Evolutionary conservation across 2,329 filamentous ascomycete species (phyloP), one percentile per base, ranked within the genome.

Genomic region (Trichophyton benhamiae): DNA sequence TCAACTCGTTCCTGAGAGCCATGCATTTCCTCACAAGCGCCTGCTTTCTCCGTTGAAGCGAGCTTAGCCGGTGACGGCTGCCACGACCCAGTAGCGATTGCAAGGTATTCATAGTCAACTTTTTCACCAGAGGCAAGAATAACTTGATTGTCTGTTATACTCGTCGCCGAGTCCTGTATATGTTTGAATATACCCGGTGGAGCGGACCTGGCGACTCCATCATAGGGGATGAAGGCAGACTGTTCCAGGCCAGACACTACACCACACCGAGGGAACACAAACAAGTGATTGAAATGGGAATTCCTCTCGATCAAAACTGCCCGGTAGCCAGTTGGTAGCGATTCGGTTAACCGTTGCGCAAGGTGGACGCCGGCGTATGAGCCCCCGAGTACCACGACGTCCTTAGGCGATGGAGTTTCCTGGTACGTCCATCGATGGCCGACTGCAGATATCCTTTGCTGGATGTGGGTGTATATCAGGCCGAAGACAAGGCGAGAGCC

Each of bases 181-280:
- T 76, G 78, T 42, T 62, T 30, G 58, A 72, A 72, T 79, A 72
- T 0, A 0, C 74, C 77, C 22, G 70, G 64, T 0, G 75, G 71
- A 3, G 69, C 73, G 0, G 63, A 65, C 1, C 67, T 69, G 2
- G 80, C 65, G 38, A 77, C 73, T 2, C 71, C 71, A 0, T 75
- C 76, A 63, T 85, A 86, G 0, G 83, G 83, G 52, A 86, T 80
- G 63, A 86, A 85, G 0, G 81, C 82, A 65, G 81, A 81, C 60
- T 80, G 70, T 64, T 85, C 83, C 52, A 83, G 78, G 17, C 78
- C 79, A 17, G 75, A 70, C 3, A 82, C 73, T 11, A 85, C 82
- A 42, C 77, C 80, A 67, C 81, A 84, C 3, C 83, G 77, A 0
- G 84, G 83, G 42, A 86, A 77, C 11, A 80, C 77, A 77, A 82